Evolutionary conservation across 257 asterid species (phyloP).

Genomic region (Solanum corneliomulleri): DNA sequence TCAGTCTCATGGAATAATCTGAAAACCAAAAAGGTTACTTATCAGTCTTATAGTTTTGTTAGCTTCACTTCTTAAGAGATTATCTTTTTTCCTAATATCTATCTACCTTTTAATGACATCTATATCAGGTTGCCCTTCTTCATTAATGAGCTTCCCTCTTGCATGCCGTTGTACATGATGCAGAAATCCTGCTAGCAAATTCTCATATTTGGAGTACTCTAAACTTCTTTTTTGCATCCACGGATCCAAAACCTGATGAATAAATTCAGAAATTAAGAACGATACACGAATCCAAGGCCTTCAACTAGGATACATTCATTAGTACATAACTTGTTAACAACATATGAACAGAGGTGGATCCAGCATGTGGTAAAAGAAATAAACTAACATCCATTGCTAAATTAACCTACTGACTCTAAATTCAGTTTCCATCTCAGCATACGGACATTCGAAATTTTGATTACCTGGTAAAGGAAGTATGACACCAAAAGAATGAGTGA

Average conservation of each 20-base stretch:
- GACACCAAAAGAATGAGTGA: conserved; percentile 21
- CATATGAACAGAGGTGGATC: not conserved
- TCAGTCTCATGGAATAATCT: conserved; percentile 25
- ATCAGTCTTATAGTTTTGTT: not conserved
- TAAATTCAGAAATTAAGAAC: not conserved
- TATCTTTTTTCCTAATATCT: not conserved
- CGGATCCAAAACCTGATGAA: conserved; percentile 28
- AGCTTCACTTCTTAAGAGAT: not conserved
- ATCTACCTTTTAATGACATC: conserved; percentile 26
- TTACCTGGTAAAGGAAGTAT: conserved; percentile 42
- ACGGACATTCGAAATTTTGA: not conserved
- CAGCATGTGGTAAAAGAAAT: not conserved
- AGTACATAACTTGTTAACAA: not conserved
- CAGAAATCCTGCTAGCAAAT: conserved; percentile 29
- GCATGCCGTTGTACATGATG: conserved; percentile 35
- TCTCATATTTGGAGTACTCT: conserved; percentile 36
- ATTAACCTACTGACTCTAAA: not conserved
- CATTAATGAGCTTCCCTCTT: conserved; percentile 24
- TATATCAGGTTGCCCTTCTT: conserved; percentile 27
- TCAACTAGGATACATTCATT: not conserved
- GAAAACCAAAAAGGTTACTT: not conserved
- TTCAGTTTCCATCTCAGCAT: not conserved
- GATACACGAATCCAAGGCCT: not conserved
- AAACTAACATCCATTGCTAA: not conserved
- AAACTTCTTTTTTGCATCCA: conserved; percentile 49